Evolutionary conservation across 1,139 yeast genomes (phyloP).

Genomic region (Yamadazyma diospyri): DNA sequence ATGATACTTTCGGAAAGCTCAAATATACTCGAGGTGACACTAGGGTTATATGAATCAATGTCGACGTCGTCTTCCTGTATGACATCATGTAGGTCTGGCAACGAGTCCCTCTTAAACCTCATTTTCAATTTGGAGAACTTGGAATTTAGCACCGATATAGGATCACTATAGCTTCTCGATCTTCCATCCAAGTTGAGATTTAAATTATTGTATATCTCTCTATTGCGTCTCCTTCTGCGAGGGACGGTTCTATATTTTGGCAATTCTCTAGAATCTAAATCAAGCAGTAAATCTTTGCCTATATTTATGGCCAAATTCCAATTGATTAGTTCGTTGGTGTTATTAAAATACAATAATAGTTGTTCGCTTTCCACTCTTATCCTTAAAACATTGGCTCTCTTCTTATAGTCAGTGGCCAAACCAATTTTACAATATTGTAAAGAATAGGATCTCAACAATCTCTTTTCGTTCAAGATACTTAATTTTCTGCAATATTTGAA

Average conservation of each 20-base stretch:
- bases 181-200: conserved; percentile 4
- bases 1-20: background rate
- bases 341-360: conserved; percentile 52
- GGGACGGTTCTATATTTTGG: conserved; percentile 76
- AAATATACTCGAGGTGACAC: conserved; percentile 1
- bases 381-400: conserved; percentile 55
- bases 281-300: conserved; percentile 66
- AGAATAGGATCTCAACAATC: conserved; percentile 54
- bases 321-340: conserved; percentile 55
- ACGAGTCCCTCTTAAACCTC: conserved; percentile 12
- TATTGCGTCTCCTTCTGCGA: conserved; percentile 47
- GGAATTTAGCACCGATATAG: conserved; percentile 11
- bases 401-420: conserved; percentile 65
- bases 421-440: conserved; percentile 70
- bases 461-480: conserved; percentile 19
- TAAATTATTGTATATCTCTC: conserved; percentile 5
- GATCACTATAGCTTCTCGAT: conserved; percentile 18
- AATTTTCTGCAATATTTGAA: conserved; percentile 29
- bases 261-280: conserved; percentile 53
- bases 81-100: conserved; percentile 8
- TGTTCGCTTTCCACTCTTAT: conserved; percentile 69
- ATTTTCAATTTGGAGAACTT: conserved; percentile 13
- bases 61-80: conserved; percentile 6
- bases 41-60: conserved; percentile 5
- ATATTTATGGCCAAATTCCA: conserved; percentile 61